Evolutionary conservation across 768 basidiomycete species (phyloP), one percentile per base, ranked within the genome.

Genomic region (Ramaria sp.): DNA sequence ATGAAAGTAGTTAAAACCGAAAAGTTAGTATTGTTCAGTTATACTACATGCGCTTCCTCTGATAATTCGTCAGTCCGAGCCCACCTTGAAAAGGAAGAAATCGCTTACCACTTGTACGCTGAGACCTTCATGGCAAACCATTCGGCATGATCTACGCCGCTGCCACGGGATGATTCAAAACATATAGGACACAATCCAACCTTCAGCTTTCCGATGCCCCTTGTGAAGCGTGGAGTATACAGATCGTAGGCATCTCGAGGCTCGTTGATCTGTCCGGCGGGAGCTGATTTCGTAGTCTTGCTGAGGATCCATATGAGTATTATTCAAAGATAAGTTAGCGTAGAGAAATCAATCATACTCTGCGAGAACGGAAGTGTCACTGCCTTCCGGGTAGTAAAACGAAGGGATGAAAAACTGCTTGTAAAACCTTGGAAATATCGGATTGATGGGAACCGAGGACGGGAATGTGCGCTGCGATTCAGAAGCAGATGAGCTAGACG

Each of bases 61-160:
- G 37, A 37, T 20, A 19, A 37, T 6, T 39, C 51, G 27, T 49
- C n/a, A 52, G 15, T 37, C n/a, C n/a, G 42, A 37, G 34, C 13
- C 9, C 34, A 22, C 7, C 49, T 12, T 51, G 10, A 1, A 10
- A 9, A 37, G 9, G 13, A 15, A 52, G 12, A 20, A 11, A 42
- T 10, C 22, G 75, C 78, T 15, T 58, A 83, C 85, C 72, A 88
- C 87, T 90, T 89, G 73, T 82, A 89, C 19, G 88, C 88, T 13
- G 83, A 86, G 64, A 85, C 83, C 62, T 89, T 89, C 79, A 82
- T 88, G 1, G 81, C 78, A 34, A 88, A 68, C 88, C 89, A 91
- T 27, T 84, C 59, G 39, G 75, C 74, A 62, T 78, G 80, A 2
- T 78, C 78, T 55, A 77, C 78, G 0, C 88, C 88, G 1, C 86